Evolutionary conservation across 2,329 filamentous ascomycete species (phyloP), one percentile per base, ranked within the genome.

Genomic region (Aspergillus texensis): DNA sequence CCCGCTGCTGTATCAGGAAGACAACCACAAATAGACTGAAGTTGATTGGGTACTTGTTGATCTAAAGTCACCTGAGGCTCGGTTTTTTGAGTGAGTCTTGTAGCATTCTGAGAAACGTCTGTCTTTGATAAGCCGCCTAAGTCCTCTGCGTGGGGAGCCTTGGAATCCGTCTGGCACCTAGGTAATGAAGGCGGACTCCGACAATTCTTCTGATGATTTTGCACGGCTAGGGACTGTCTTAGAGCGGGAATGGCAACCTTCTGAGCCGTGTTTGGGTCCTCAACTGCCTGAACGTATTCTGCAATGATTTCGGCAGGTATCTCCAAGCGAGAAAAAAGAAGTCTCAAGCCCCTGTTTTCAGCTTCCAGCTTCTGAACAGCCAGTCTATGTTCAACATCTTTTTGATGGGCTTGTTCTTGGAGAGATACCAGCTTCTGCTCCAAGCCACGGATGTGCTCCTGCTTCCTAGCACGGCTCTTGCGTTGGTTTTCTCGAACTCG

Each of bases 401-500:
- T 71, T 32, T 68, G 71, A 12, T 72, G 71, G 1, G 70, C 67
- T 52, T 75, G 65, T 57, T 73, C 68, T 58, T 78, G 71, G 28
- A 64, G 70, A 1, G 39, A 57, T 0, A 69, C 69, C 24, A 79
- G 62, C 43, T 72, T 74, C 60, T 77, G 71, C 58, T 78, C 75
- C 16, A 79, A 62, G 34, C 78, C 75, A n/a, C 71, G 74, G 46
- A 74, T 70, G 61, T 78, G 71, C 60, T 77, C 74, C 61, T 77
- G 77, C 57, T 71, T 74, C 48, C 70, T 68, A 3, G 77, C 76
- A 43, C 77, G 71, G 56, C 77, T 78, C 52, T 72, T 77, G 39
- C 77, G 77, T 59, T 79, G 77, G 39, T 78, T 79, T 34, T 78
- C 77, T 21, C 77, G 68, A 34, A 79, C 69, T 30, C 77, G 74